phyloP scores from a whole-genome alignment of 192 early-diverging fungal species.

The Diversispora eburnea region DNA sequence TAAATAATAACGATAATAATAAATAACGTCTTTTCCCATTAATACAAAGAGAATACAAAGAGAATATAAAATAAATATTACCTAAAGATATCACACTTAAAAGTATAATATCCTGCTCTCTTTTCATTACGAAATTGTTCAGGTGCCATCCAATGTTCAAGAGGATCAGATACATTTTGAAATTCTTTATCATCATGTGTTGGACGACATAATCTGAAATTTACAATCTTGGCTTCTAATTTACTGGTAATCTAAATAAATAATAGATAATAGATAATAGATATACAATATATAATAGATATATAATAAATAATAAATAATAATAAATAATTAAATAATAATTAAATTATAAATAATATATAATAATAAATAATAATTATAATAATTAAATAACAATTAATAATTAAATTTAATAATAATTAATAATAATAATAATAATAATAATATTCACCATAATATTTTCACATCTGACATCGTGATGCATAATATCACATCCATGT shows the following conservation, averaged over 20 bases:
- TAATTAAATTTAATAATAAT: neutral
- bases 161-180: conserved; percentile 5
- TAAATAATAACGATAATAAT: neutral
- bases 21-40: neutral
- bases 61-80: neutral
- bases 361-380: no score
- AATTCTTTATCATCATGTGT: neutral
- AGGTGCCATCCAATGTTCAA: conserved; percentile 20
- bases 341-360: no score
- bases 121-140: conserved; percentile 9
- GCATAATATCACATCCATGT: conserved; percentile 12
- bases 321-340: neutral
- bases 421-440: neutral
- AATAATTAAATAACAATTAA: neutral
- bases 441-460: conserved; percentile 16
- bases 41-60: no score
- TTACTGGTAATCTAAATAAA: conserved; percentile 1
- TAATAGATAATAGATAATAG: neutral
- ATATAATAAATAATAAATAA: neutral
- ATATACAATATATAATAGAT: neutral
- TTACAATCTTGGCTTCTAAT: conserved; percentile 15
- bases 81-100: conserved; percentile 27
- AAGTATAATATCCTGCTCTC: conserved; percentile 1
- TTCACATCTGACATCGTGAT: conserved; percentile 18
- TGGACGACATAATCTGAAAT: conserved; percentile 1